These are phyloP conservation scores for Epichloe uncinata DNA, from an alignment of 2,329 filamentous ascomycete species.

Conservation along the genomic window DNA sequence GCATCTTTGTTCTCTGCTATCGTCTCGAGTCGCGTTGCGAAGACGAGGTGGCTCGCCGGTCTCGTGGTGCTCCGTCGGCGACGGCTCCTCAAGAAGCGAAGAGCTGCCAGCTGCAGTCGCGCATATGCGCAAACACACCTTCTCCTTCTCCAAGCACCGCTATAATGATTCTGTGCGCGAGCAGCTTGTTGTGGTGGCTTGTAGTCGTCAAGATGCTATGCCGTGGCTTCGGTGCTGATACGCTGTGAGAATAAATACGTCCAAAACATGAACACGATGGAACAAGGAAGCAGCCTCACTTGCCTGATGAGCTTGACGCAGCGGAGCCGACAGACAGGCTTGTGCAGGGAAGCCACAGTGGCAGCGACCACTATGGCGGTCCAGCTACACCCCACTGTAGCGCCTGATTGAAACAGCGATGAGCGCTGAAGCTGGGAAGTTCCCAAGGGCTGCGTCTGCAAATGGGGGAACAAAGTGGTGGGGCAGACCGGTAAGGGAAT, in stretches of 20 bases:
- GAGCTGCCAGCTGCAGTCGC: not conserved
- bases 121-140: not conserved
- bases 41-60: not conserved
- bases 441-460: too few relatives aligned
- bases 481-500: not conserved
- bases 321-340: not conserved
- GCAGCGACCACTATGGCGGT: not conserved
- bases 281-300: not conserved
- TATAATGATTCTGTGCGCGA: not conserved
- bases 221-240: not conserved
- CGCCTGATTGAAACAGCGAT: not conserved
- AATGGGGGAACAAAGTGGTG: not conserved
- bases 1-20: slow-evolving; percentile 30
- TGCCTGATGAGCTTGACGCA: not conserved
- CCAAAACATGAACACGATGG: not conserved
- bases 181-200: not conserved
- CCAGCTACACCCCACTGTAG: too few relatives aligned
- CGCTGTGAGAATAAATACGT: not conserved
- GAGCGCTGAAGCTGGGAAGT: not conserved
- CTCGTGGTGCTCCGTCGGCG: not conserved
- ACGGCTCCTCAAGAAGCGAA: not conserved
- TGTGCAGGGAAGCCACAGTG: not conserved
- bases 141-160: not conserved
- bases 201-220: not conserved
- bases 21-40: not conserved